Evolutionary conservation across 2,329 filamentous ascomycete species (phyloP).

Genomic region (Stenocarpella maydis): DNA sequence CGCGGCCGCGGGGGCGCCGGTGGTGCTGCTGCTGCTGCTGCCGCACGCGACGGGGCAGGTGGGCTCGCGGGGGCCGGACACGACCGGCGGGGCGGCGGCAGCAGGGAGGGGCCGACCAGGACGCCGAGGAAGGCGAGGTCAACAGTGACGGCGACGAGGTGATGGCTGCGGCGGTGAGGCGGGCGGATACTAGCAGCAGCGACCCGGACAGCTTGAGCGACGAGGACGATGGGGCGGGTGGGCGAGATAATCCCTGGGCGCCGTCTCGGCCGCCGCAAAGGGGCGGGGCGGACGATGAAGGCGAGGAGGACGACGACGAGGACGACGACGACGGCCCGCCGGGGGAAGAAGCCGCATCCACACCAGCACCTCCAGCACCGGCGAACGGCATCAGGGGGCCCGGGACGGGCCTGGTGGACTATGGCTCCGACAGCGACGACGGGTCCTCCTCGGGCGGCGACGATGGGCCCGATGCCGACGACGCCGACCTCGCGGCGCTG

Average conservation of each 20-base stretch:
- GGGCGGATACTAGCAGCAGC: constrained; percentile 32
- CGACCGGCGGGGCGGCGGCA: neutral
- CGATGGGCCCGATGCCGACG: neutral
- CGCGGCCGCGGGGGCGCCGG: constrained; percentile 26
- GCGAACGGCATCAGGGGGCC: neutral
- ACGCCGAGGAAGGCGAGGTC: constrained; percentile 40
- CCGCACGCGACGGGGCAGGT: constrained; percentile 21
- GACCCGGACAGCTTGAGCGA: constrained; percentile 34
- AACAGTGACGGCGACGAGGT: constrained; percentile 38
- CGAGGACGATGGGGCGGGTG: neutral
- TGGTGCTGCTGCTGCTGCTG: neutral
- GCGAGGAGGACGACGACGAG: neutral
- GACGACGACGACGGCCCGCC: neutral
- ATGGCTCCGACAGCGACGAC: constrained; percentile 32
- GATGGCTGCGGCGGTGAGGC: neutral
- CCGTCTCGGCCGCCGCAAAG: neutral
- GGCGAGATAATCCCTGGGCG: neutral
- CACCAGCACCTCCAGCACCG: neutral
- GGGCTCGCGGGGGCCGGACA: constrained; percentile 31
- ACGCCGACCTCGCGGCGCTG: constrained; percentile 18
- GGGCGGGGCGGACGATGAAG: neutral
- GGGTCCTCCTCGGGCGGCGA: constrained; percentile 20
- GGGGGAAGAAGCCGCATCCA: neutral
- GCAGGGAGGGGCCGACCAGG: neutral
- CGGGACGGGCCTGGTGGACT: constrained; percentile 24